Percentiles rank a stretch among this genome's conserved stretches.
These are phyloP conservation scores for Tuber borchii DNA, from an alignment of 495 filamentous ascomycete species.

Conservation along the genomic window DNA sequence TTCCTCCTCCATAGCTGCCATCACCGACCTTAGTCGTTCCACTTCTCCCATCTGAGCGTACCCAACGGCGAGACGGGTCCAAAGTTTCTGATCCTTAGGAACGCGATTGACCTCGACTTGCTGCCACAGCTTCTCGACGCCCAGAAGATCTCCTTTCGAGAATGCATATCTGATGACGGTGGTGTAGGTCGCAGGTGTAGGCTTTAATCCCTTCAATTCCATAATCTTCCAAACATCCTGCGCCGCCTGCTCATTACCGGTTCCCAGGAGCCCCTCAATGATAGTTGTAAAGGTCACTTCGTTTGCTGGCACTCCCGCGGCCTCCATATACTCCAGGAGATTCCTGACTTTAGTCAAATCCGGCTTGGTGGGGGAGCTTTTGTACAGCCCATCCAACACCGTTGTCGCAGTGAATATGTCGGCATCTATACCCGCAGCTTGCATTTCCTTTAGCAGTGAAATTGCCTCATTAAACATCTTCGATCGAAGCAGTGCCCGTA, in stretches of 20 bases:
- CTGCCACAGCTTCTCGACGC: conserved; percentile 51
- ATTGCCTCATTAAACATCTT: conserved; percentile 29
- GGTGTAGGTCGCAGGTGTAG: conserved; percentile 60
- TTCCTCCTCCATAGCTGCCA: conserved; percentile 13
- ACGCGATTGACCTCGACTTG: conserved; percentile 41
- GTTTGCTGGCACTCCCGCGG: conserved; percentile 51
- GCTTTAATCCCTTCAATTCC: conserved; percentile 47
- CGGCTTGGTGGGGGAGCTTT: conserved; percentile 36
- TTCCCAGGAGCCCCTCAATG: conserved; percentile 55
- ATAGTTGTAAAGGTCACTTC: conserved; percentile 56
- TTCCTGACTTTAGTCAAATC: conserved; percentile 37
- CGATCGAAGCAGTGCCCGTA: conserved; percentile 51
- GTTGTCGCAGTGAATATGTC: conserved; percentile 54
- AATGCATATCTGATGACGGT: conserved; percentile 66
- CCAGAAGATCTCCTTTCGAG: conserved; percentile 48
- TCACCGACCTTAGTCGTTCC: conserved; percentile 34
- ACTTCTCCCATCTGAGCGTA: conserved; percentile 52
- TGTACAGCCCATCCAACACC: conserved; percentile 50
- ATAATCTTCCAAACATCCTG: conserved; percentile 58
- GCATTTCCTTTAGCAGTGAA: conserved; percentile 46
- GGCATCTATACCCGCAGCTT: conserved; percentile 44
- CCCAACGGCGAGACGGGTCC: conserved; percentile 60
- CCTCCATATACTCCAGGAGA: conserved; percentile 52
- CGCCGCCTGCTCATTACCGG: conserved; percentile 49
- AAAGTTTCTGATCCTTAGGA: conserved; percentile 56